Conservation (phyloP, 768 basidiomycete genomes). For the Termitomyces sp. region DNA sequence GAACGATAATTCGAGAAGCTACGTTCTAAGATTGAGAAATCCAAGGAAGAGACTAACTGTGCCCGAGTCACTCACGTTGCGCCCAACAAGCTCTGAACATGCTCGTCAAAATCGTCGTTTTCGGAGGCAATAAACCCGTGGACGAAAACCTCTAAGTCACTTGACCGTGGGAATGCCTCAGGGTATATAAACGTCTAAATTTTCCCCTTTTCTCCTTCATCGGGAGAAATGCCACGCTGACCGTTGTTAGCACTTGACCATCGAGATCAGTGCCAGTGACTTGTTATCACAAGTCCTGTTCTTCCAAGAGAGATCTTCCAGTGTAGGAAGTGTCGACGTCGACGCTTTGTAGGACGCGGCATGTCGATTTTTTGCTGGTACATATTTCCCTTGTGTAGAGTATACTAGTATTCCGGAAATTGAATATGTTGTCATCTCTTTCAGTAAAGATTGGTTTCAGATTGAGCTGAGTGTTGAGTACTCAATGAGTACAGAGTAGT, state of each 20-base stretch:
- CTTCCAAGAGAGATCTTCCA: conserved; percentile 48
- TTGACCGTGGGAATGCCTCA: conserved; percentile 36
- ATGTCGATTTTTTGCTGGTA: conserved; percentile 59
- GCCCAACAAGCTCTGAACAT: conserved; percentile 26
- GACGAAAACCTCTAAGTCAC: conserved; percentile 11
- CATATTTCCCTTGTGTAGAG: conserved; percentile 21
- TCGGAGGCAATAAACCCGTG: neutral
- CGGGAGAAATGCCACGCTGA: conserved; percentile 63
- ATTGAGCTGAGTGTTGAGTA: too few relatives aligned
- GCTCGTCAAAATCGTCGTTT: neutral
- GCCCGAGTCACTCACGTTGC: conserved; percentile 18
- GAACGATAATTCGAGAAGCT: conserved; percentile 36
- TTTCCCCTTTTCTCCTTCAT: conserved; percentile 17
- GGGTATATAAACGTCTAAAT: conserved; percentile 17
- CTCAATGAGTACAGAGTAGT: too few relatives aligned
- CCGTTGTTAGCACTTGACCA: conserved; percentile 47
- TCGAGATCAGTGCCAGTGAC: conserved; percentile 65
- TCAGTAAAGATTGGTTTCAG: too few relatives aligned
- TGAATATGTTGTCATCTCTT: neutral
- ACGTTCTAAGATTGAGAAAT: neutral
- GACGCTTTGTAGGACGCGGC: conserved; percentile 42
- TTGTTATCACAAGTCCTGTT: conserved; percentile 39
- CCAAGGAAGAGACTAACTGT: neutral
- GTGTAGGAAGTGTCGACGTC: conserved; percentile 63
- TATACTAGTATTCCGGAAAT: neutral